Percentiles rank a stretch among this genome's conserved stretches.
Evolutionary conservation across 2,329 filamentous ascomycete species (phyloP).

Genomic region (Chaetothyriales sp.): DNA sequence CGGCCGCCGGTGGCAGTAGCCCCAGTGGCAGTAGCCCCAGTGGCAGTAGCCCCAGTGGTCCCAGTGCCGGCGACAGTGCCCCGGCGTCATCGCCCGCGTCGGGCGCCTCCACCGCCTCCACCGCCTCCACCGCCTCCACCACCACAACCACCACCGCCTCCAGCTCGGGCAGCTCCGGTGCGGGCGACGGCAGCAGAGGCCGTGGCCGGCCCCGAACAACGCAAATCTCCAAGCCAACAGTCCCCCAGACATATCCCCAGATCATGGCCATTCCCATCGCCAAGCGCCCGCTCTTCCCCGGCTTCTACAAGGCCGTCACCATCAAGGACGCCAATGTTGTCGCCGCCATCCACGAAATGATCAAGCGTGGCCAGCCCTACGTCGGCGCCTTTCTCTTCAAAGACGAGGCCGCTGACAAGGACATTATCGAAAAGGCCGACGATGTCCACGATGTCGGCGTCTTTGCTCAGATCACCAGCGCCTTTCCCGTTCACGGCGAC

Average conservation of each 20-base stretch:
- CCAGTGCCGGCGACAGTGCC: background rate
- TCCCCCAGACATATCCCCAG: conserved; percentile 92
- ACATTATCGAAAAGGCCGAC: conserved; percentile 76
- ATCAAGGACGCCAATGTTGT: conserved; percentile 88
- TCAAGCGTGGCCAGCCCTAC: conserved; percentile 93
- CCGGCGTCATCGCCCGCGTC: background rate
- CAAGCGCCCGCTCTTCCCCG: conserved; percentile 83
- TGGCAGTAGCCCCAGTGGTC: conserved; percentile 8
- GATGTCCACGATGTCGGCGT: conserved; percentile 95
- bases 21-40: conserved; percentile 7
- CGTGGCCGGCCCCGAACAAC: conserved; percentile 52
- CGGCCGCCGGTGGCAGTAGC: conserved; percentile 7
- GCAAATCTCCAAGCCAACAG: conserved; percentile 69
- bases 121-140: background rate
- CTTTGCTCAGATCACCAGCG: conserved; percentile 94
- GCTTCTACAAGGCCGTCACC: conserved; percentile 97
- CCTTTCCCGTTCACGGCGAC: conserved; percentile 80
- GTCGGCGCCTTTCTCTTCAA: conserved; percentile 95
- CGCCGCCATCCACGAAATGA: conserved; percentile 85
- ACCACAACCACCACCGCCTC: background rate
- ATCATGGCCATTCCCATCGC: conserved; percentile 95
- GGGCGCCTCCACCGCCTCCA: too few species aligned
- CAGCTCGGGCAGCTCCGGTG: conserved; percentile 10
- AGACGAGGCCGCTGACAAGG: conserved; percentile 84
- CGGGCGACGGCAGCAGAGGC: conserved; percentile 24